phyloP scores from a whole-genome alignment of 2,329 filamentous ascomycete species.

The Venturia nashicola region DNA sequence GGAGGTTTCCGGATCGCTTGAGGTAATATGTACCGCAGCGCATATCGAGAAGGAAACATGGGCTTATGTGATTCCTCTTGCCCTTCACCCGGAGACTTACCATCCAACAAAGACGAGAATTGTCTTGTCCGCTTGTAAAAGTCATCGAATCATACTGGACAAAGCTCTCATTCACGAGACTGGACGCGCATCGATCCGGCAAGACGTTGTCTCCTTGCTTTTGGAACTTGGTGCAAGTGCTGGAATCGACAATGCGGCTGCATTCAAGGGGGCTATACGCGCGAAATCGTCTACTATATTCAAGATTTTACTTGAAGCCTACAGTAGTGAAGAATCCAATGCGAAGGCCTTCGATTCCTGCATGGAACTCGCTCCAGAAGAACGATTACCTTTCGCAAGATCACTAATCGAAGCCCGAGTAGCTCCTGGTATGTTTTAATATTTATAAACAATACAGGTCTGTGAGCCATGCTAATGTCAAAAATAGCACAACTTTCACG shows the following conservation, averaged over 20 bases:
- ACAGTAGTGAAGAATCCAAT: background rate
- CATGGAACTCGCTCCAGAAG: background rate
- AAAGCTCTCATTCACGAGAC: slow-evolving; percentile 5
- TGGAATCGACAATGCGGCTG: background rate
- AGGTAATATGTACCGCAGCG: background rate
- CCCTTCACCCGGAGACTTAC: background rate
- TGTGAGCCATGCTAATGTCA: background rate
- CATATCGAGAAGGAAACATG: background rate
- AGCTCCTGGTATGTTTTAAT: background rate
- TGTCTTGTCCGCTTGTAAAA: background rate
- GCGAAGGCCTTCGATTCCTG: background rate
- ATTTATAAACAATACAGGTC: no score
- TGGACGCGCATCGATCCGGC: background rate
- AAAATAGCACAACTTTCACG: background rate
- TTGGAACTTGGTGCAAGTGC: background rate
- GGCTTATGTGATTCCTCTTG: background rate
- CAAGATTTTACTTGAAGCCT: background rate
- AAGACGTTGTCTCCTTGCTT: background rate
- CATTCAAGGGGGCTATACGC: background rate
- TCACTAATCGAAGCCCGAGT: background rate
- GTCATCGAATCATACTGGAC: background rate
- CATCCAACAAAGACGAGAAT: background rate
- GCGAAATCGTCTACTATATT: background rate
- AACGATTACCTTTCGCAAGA: background rate
- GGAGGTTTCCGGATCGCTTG: background rate